Evolutionary conservation across 306 rosid genomes (phyloP).

Genomic region (Luffa aegyptiaca): DNA sequence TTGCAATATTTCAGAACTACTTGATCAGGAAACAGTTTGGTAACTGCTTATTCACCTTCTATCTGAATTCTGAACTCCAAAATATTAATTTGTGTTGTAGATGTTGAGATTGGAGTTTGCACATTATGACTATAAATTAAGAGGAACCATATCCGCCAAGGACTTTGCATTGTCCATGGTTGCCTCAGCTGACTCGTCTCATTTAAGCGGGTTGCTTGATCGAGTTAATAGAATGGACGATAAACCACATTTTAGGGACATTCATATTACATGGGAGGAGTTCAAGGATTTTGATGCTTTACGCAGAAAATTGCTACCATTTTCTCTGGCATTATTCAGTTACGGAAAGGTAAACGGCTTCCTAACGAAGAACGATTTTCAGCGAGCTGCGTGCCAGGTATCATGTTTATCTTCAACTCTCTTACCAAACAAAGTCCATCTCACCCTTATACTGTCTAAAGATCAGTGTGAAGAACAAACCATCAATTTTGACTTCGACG

Average conservation of each 20-base stretch:
- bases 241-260: slow-evolving; percentile 37
- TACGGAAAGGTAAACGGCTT: slow-evolving; percentile 66
- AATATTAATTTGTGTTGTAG: slow-evolving; percentile 26
- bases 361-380: slow-evolving; percentile 61
- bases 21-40: neutral
- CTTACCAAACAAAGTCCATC: neutral
- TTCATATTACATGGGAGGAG: slow-evolving; percentile 57
- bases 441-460: neutral
- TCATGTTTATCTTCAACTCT: neutral
- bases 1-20: neutral
- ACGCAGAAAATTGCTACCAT: slow-evolving; percentile 53
- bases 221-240: slow-evolving; percentile 43
- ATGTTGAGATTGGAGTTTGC: slow-evolving; percentile 66
- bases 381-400: slow-evolving; percentile 81
- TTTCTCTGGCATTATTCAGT: slow-evolving; percentile 78
- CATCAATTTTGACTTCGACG: neutral
- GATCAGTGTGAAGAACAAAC: neutral
- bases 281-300: slow-evolving; percentile 69
- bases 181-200: slow-evolving; percentile 71
- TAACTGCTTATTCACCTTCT: neutral
- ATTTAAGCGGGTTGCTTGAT: slow-evolving; percentile 45
- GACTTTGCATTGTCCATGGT: slow-evolving; percentile 93
- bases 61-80: neutral
- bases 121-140: slow-evolving; percentile 72
- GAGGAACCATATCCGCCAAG: slow-evolving; percentile 57